These are phyloP conservation scores for Dryas alaskensis DNA, from an alignment of 306 rosid species.

Conservation along the genomic window DNA sequence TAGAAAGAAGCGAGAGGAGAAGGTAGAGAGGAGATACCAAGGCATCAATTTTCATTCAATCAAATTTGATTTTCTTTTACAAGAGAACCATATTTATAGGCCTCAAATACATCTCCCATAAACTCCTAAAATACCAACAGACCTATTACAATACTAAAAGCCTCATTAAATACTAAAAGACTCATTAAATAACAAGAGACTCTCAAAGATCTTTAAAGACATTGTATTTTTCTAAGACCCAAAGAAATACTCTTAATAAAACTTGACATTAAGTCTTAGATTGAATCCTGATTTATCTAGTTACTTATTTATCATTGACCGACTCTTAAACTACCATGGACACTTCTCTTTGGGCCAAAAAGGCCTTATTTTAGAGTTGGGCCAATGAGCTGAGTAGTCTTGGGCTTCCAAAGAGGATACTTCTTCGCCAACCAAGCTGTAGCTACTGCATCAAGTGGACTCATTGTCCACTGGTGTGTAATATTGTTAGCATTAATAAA, in stretches of 20 bases:
- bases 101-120: background rate
- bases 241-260: conserved; percentile 1
- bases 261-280: background rate
- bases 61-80: background rate
- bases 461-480: no score
- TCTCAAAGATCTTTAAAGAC: no score
- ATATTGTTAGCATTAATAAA: no score
- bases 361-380: background rate
- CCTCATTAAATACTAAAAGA: background rate
- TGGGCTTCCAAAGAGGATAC: background rate
- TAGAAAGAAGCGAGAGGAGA: no score
- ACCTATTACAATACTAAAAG: background rate
- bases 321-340: background rate
- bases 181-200: no score
- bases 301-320: background rate
- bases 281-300: background rate
- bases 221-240: no score
- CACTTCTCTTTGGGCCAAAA: background rate
- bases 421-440: background rate
- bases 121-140: background rate
- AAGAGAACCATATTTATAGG: background rate
- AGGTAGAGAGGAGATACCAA: no score
- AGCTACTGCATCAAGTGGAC: no score
- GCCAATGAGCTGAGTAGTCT: background rate
- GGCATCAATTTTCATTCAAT: background rate